Evolutionary conservation across 371 early-diverging fungal species (phyloP).

Genomic region (Mucor velutinosus): DNA sequence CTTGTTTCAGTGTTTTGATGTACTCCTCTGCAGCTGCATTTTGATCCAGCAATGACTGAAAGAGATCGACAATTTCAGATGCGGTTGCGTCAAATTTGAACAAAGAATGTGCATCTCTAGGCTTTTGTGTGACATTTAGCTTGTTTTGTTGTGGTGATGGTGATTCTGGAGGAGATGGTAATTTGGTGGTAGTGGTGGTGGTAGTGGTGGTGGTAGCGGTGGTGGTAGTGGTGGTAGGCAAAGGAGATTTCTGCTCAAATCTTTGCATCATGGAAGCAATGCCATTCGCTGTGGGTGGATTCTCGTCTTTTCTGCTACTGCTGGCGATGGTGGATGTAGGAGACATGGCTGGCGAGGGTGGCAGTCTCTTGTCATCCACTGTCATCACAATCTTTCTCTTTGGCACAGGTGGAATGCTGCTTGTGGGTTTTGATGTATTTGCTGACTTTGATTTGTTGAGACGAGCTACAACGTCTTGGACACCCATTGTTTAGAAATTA

Average conservation of each 20-base stretch:
- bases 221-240: background rate
- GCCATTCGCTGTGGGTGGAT: background rate
- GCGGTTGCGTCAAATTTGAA: constrained; percentile 13
- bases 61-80: constrained; percentile 31
- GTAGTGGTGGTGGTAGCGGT: background rate
- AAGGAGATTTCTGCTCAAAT: constrained; percentile 20
- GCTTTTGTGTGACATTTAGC: background rate
- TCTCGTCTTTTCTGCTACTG: background rate
- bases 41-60: constrained; percentile 28
- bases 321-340: constrained; percentile 13
- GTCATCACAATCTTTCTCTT: constrained; percentile 7
- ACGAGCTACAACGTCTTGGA: constrained; percentile 44
- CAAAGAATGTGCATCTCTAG: background rate
- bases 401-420: background rate
- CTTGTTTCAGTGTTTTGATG: constrained; percentile 28
- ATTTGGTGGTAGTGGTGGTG: background rate
- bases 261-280: constrained; percentile 31
- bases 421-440: constrained; percentile 2
- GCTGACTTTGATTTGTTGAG: constrained; percentile 34
- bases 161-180: constrained; percentile 13
- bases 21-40: constrained; percentile 23
- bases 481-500: constrained; percentile 31
- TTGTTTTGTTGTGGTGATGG: constrained; percentile 3
- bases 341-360: constrained; percentile 12
- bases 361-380: background rate